These are phyloP conservation scores for Diplodia seriata DNA, from an alignment of 2,329 filamentous ascomycete species.

Conservation along the genomic window DNA sequence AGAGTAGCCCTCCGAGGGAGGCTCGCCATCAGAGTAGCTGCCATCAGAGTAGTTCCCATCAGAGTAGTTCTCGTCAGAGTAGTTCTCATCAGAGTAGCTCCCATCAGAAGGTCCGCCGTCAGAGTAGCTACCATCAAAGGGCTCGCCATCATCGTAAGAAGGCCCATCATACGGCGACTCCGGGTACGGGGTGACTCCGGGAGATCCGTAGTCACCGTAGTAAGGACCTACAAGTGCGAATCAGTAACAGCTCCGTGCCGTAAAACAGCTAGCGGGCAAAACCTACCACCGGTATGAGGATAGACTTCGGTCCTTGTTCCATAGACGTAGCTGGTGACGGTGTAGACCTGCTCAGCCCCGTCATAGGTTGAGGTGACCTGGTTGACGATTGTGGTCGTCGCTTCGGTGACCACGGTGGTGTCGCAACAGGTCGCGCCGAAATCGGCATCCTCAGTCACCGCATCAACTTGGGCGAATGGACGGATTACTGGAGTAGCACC, in stretches of 20 bases:
- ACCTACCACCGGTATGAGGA: background rate
- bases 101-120: too few relatives aligned
- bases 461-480: background rate
- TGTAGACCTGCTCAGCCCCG: background rate
- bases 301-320: background rate
- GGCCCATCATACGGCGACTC: background rate
- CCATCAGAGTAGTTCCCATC: too few relatives aligned
- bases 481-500: background rate
- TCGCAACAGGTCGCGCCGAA: constrained; percentile 2
- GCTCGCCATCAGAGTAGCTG: too few relatives aligned
- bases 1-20: too few relatives aligned
- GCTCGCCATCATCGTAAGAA: background rate
- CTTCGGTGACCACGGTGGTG: background rate
- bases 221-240: too few relatives aligned
- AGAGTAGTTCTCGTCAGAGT: too few relatives aligned
- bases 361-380: background rate
- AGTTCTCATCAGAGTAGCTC: too few relatives aligned
- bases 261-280: background rate
- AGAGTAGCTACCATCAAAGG: background rate
- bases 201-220: background rate
- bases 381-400: constrained; percentile 7
- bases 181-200: background rate
- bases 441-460: background rate
- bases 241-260: too few relatives aligned
- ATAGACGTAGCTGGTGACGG: background rate